Conservation (phyloP, 768 basidiomycete genomes). For the Nidula microcarpa region DNA sequence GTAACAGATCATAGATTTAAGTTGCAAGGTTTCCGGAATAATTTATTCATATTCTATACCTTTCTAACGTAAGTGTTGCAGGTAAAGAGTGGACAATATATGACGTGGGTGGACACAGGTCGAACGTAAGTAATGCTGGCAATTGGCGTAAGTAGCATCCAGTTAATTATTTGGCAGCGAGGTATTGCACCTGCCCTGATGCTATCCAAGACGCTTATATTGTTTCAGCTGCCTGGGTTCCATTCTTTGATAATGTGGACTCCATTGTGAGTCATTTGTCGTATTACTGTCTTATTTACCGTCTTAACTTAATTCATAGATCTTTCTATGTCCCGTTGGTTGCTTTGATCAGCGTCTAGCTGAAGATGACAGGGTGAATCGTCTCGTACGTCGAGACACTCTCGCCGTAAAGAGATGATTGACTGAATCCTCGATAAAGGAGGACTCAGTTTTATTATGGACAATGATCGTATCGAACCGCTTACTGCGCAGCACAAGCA, state of each 20-base stretch:
- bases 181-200: too few relatives aligned
- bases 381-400: too few relatives aligned
- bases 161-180: too few relatives aligned
- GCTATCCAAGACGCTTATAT: background rate
- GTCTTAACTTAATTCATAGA: background rate
- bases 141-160: background rate
- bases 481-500: background rate
- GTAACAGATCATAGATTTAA: background rate
- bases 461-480: too few relatives aligned
- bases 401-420: too few relatives aligned
- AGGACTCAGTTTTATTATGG: too few relatives aligned
- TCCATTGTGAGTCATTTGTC: background rate
- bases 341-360: too few relatives aligned
- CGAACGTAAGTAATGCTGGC: background rate
- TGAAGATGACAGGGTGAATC: too few relatives aligned
- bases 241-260: background rate
- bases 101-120: background rate
- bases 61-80: background rate
- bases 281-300: background rate
- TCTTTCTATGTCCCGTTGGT: too few relatives aligned
- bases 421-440: too few relatives aligned
- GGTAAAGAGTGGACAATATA: background rate
- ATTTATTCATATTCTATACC: too few relatives aligned
- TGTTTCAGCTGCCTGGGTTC: background rate
- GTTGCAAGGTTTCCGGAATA: too few relatives aligned